Evolutionary conservation across 1,284 basidiomycete genomes (phyloP).

Genomic region (Nidula niveotomentosa): DNA sequence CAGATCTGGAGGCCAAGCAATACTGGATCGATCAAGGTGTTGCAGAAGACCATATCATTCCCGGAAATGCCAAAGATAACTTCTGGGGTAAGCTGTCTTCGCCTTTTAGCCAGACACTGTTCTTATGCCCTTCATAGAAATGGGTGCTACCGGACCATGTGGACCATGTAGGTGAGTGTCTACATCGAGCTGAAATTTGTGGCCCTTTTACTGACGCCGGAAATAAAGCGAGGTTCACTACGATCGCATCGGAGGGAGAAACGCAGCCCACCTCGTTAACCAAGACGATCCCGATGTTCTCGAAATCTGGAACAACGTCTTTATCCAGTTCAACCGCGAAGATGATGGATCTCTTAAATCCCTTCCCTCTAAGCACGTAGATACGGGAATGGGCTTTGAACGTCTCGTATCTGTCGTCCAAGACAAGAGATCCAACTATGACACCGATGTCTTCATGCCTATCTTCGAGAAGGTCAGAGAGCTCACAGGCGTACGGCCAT

Average conservation of each 20-base stretch:
- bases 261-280: constrained; percentile 92
- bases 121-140: constrained; percentile 56
- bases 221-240: constrained; percentile 87
- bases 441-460: constrained; percentile 94
- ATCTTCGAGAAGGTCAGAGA: constrained; percentile 90
- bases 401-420: constrained; percentile 95
- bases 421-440: constrained; percentile 93
- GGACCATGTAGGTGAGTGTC: constrained; percentile 84
- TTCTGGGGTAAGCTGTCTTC: constrained; percentile 82
- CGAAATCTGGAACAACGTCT: constrained; percentile 99
- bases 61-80: constrained; percentile 96
- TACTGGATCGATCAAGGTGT: constrained; percentile 90
- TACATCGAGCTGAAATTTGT: neutral
- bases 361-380: constrained; percentile 93
- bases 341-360: constrained; percentile 79
- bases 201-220: no score
- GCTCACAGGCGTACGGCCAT: constrained; percentile 86
- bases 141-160: constrained; percentile 98
- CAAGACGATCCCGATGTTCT: constrained; percentile 94
- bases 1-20: constrained; percentile 87
- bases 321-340: constrained; percentile 98
- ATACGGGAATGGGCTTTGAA: constrained; percentile 99
- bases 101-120: neutral
- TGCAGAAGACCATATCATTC: constrained; percentile 86
- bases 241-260: constrained; percentile 93